These are phyloP conservation scores for Durusdinium trenchii DNA, from an alignment of 73 alveolate genomes.

Conservation along the genomic window DNA sequence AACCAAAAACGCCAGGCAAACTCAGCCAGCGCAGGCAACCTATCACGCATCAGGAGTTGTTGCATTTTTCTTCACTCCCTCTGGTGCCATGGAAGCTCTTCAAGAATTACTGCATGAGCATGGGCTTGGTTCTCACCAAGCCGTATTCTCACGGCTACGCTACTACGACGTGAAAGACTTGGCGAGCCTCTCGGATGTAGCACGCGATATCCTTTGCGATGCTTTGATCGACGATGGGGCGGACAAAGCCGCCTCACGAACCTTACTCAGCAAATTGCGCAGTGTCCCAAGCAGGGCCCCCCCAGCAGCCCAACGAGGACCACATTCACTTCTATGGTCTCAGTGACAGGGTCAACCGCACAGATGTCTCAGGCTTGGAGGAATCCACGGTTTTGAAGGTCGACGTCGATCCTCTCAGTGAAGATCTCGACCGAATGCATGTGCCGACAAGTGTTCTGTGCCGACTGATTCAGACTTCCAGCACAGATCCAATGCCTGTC, in stretches of 20 bases:
- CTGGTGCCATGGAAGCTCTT: conserved; percentile 28
- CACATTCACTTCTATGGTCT: neutral
- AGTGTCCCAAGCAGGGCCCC: neutral
- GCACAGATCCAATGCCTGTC: conserved; percentile 5
- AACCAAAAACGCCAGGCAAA: too few species aligned
- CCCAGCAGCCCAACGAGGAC: neutral
- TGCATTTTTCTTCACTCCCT: too few species aligned
- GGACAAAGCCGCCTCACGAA: neutral
- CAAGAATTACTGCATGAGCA: neutral
- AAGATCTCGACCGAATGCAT: neutral
- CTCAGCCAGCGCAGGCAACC: too few species aligned
- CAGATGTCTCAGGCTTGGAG: conserved; percentile 40
- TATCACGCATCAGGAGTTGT: too few species aligned
- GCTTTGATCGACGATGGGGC: neutral
- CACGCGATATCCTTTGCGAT: neutral
- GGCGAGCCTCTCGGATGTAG: neutral
- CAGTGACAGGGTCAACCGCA: neutral
- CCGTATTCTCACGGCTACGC: neutral
- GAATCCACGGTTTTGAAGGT: neutral
- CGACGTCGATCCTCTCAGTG: neutral
- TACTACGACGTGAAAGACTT: neutral
- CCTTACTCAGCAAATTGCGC: neutral
- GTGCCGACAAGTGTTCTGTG: neutral
- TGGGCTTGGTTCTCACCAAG: neutral
- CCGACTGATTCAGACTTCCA: neutral